A percentile compares a stretch with the other conserved stretches of the same genome.
These are phyloP conservation scores for Mortierella sp. DNA, from an alignment of 371 early-diverging fungal genomes.

Conservation along the genomic window DNA sequence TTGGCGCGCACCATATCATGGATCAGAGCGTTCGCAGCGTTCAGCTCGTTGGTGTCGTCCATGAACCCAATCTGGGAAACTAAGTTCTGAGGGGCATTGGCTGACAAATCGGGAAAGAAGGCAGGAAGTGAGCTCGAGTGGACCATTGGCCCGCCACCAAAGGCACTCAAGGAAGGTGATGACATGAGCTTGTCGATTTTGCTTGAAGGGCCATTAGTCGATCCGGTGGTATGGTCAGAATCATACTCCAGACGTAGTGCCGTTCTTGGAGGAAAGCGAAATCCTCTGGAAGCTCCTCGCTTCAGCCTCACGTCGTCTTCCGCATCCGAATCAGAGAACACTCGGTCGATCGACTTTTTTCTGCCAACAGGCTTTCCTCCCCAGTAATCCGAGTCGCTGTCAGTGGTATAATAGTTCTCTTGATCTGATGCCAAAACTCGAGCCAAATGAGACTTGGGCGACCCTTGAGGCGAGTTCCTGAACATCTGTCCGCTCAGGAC, in stretches of 20 bases:
- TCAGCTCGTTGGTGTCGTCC: conserved; percentile 57
- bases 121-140: conserved; percentile 40
- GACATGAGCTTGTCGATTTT: conserved; percentile 35
- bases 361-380: conserved; percentile 16
- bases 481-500: conserved; percentile 57
- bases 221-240: conserved; percentile 41
- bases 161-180: conserved; percentile 43
- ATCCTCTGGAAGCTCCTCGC: conserved; percentile 24
- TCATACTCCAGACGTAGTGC: conserved; percentile 48
- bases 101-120: conserved; percentile 55
- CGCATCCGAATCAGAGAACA: conserved; percentile 47
- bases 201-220: conserved; percentile 24
- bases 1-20: conserved; percentile 52
- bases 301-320: conserved; percentile 41
- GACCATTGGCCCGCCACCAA: conserved; percentile 26
- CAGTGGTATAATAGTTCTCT: conserved; percentile 50
- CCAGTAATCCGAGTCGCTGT: conserved; percentile 54
- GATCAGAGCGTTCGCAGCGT: conserved; percentile 44
- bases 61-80: conserved; percentile 56
- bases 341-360: conserved; percentile 41
- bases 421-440: conserved; percentile 46
- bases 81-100: conserved; percentile 53
- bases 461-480: conserved; percentile 52
- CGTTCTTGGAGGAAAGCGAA: conserved; percentile 32
- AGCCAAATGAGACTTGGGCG: conserved; percentile 51